phyloP scores from a whole-genome alignment of 2,329 filamentous ascomycete genomes.

The Neofusicoccum parvum region DNA sequence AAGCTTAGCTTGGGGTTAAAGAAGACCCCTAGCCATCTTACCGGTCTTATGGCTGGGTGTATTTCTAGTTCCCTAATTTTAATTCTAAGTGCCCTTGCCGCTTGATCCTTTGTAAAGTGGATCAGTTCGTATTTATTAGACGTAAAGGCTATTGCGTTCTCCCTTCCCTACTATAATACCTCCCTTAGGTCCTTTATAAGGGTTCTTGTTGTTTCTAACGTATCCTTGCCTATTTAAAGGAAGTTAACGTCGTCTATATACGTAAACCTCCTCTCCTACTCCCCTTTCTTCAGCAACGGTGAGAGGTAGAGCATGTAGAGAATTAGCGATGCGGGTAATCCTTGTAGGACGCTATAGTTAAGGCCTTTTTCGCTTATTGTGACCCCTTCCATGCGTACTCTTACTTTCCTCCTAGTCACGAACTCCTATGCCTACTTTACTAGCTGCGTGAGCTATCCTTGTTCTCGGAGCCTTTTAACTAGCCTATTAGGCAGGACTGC shows the following conservation, averaged over 20 bases:
- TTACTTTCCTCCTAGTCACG: neutral
- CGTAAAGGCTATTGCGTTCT: neutral
- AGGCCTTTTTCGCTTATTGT: neutral
- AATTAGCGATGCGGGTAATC: neutral
- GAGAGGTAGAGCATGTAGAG: constrained; percentile 6
- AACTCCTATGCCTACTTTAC: neutral
- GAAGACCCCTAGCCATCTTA: neutral
- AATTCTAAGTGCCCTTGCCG: neutral
- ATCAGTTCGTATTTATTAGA: neutral
- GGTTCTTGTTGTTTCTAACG: neutral
- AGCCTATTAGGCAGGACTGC: neutral
- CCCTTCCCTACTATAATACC: neutral
- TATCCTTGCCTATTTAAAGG: neutral
- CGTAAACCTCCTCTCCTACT: neutral
- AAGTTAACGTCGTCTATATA: neutral
- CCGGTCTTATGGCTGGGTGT: neutral
- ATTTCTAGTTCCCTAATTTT: neutral
- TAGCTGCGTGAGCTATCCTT: neutral
- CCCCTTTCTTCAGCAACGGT: neutral
- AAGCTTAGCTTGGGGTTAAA: neutral
- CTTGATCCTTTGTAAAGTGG: neutral
- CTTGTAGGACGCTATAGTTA: neutral
- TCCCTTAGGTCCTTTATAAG: neutral
- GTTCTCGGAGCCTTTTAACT: neutral
- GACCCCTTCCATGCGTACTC: neutral